Evolutionary conservation across 2,329 filamentous ascomycete genomes (phyloP).

Genomic region (Fusarium devonianum): DNA sequence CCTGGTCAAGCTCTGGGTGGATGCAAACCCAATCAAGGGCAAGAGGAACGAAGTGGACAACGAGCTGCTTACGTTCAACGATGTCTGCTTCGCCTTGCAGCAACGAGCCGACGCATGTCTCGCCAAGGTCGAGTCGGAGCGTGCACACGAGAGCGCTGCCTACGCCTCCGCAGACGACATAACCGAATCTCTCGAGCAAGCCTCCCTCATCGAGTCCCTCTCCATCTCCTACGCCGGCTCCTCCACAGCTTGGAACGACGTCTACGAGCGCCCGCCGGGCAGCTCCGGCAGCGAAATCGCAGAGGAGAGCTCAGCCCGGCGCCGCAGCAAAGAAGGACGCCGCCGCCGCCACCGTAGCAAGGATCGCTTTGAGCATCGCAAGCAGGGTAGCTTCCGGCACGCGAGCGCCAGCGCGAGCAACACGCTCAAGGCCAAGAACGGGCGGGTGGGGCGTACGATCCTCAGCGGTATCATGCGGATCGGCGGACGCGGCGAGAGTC

Average conservation of each 20-base stretch:
- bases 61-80: slow-evolving; percentile 62
- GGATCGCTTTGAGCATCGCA: slow-evolving; percentile 40
- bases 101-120: slow-evolving; percentile 60
- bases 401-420: slow-evolving; percentile 42
- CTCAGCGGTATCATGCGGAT: slow-evolving; percentile 56
- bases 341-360: slow-evolving; percentile 41
- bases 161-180: slow-evolving; percentile 48
- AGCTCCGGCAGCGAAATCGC: slow-evolving; percentile 59
- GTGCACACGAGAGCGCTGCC: slow-evolving; percentile 47
- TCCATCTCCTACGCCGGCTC: slow-evolving; percentile 43
- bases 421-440: slow-evolving; percentile 48
- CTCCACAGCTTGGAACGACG: slow-evolving; percentile 40
- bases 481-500: slow-evolving; percentile 51
- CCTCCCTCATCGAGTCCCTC: slow-evolving; percentile 47
- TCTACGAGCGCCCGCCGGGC: slow-evolving; percentile 50
- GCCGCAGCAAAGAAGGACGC: slow-evolving; percentile 46
- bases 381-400: slow-evolving; percentile 40
- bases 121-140: slow-evolving; percentile 56
- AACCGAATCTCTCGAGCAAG: slow-evolving; percentile 58
- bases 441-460: slow-evolving; percentile 52
- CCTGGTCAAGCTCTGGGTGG: slow-evolving; percentile 81
- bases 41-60: slow-evolving; percentile 49
- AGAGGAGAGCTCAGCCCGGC: slow-evolving; percentile 35
- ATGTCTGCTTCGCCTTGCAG: slow-evolving; percentile 59
- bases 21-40: slow-evolving; percentile 56